These are phyloP conservation scores for Tolypocladium endophyticum DNA, from an alignment of 2,329 filamentous ascomycete species.

Conservation along the genomic window DNA sequence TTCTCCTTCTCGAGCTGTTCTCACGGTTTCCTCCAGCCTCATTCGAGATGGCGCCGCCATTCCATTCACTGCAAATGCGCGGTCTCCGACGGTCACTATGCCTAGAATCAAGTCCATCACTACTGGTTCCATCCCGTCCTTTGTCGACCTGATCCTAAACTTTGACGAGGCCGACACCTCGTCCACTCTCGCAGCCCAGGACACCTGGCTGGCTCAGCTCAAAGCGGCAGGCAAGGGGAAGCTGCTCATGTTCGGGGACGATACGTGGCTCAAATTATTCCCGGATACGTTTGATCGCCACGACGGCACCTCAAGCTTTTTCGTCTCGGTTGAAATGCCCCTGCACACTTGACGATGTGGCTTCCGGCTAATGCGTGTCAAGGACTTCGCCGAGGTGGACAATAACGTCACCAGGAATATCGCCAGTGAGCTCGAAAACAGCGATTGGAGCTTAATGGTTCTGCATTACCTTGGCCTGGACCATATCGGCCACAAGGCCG, in stretches of 20 bases:
- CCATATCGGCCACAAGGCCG: conserved; percentile 95
- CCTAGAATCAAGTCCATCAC: conserved; percentile 94
- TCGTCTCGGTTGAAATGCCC: conserved; percentile 72
- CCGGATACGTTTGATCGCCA: conserved; percentile 75
- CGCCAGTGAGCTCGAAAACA: conserved; percentile 57
- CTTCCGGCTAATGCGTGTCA: neutral
- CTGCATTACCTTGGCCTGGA: conserved; percentile 93
- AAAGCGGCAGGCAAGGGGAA: conserved; percentile 62
- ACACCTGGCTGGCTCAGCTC: conserved; percentile 94
- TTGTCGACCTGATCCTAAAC: conserved; percentile 92
- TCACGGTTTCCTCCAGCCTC: conserved; percentile 43
- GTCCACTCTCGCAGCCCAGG: conserved; percentile 77
- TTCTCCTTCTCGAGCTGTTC: neutral
- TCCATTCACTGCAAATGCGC: conserved; percentile 90
- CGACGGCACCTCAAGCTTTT: conserved; percentile 96
- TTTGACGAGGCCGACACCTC: conserved; percentile 90
- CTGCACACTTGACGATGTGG: neutral
- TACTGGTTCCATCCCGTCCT: conserved; percentile 95
- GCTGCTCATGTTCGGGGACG: conserved; percentile 91
- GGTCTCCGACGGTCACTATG: conserved; percentile 98
- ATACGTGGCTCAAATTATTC: conserved; percentile 97
- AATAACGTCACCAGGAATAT: conserved; percentile 94
- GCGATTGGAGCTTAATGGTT: conserved; percentile 89
- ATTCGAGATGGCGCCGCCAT: conserved; percentile 76
- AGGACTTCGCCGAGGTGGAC: conserved; percentile 98